A percentile compares a stretch with the other conserved stretches of the same genome.
Conservation (phyloP, 106 monocot genomes). For the Dendrobium catenatum region DNA sequence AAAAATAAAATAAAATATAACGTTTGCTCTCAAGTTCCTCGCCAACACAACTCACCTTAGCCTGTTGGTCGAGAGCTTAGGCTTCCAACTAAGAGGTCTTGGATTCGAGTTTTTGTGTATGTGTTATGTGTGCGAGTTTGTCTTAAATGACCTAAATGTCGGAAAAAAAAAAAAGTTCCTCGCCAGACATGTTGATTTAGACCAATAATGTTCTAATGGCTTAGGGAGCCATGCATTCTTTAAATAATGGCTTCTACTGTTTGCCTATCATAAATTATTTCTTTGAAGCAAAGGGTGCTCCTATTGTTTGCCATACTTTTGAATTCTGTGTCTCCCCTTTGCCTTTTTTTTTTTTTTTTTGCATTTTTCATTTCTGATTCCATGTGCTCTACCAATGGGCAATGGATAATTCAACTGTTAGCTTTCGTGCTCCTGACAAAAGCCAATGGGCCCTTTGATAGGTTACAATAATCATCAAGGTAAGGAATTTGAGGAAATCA, state of each 20-base stretch:
- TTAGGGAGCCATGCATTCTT: not conserved
- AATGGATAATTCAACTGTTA: constrained; percentile 12
- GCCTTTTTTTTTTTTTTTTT: not conserved
- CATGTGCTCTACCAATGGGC: constrained; percentile 7
- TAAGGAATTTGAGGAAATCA: no score
- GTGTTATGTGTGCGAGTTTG: no score
- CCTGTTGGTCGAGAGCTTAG: no score
- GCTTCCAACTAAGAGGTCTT: no score
- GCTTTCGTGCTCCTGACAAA: constrained; percentile 22
- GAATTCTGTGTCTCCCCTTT: not conserved
- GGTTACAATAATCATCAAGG: constrained; percentile 9
- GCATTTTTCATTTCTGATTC: not conserved
- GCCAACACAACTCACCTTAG: no score
- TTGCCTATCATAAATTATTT: constrained; percentile 20
- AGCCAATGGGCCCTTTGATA: constrained; percentile 14
- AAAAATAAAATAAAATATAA: no score
- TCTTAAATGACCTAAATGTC: no score
- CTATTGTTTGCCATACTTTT: constrained; percentile 20
- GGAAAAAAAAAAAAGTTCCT: not conserved
- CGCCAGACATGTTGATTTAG: not conserved
- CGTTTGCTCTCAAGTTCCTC: no score
- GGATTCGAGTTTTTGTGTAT: no score
- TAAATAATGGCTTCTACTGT: constrained; percentile 17
- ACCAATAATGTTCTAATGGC: not conserved
- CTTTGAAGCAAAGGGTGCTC: constrained; percentile 36